A percentile compares a stretch with the other conserved stretches of the same genome.
These are phyloP conservation scores for Solanum appendiculatum DNA, from an alignment of 257 asterid species.

Conservation along the genomic window DNA sequence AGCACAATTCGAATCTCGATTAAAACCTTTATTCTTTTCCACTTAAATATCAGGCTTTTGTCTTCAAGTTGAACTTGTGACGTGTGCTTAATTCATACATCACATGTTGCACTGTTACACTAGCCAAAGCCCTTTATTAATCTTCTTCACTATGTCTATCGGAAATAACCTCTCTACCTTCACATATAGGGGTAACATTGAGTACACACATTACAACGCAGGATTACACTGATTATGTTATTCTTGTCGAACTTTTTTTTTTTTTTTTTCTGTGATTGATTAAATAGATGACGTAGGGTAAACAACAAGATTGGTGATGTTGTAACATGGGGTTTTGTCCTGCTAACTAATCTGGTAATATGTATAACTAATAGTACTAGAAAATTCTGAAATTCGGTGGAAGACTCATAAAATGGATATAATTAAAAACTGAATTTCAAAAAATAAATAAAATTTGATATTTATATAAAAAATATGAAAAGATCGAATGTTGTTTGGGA, in stretches of 20 bases:
- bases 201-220: neutral
- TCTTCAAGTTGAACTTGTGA: neutral
- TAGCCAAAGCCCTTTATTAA: no score
- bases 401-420: neutral
- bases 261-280: neutral
- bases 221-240: neutral
- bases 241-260: neutral
- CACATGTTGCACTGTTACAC: neutral
- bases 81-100: neutral
- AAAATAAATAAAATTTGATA: neutral
- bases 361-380: neutral
- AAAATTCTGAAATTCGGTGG: neutral
- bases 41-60: no score
- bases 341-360: neutral
- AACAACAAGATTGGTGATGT: neutral
- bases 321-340: neutral
- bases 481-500: neutral
- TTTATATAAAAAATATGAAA: neutral
- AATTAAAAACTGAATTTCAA: neutral
- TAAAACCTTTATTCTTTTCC: no score
- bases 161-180: no score
- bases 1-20: neutral
- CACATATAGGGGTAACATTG: neutral
- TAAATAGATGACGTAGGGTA: neutral
- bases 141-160: neutral